Evolutionary conservation across 176 grass and related monocot genomes (phyloP).

Genomic region (Eleusine coracana): DNA sequence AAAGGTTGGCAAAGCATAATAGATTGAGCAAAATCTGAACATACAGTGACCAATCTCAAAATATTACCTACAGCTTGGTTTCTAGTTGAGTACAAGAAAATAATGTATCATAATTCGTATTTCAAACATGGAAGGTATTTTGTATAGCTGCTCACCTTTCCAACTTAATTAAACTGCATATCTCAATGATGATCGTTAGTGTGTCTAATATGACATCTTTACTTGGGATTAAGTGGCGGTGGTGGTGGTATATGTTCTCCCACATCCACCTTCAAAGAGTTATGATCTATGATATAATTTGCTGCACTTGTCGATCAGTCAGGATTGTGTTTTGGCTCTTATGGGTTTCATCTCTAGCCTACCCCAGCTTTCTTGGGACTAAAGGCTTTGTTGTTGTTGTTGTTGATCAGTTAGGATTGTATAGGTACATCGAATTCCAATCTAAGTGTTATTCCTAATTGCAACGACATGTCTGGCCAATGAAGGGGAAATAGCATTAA

Average conservation of each 20-base stretch:
- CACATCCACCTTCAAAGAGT: background rate
- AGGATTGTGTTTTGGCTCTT: background rate
- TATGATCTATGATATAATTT: background rate
- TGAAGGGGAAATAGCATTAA: background rate
- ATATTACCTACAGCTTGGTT: background rate
- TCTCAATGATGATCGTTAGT: conserved; percentile 9
- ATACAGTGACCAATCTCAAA: conserved; percentile 26
- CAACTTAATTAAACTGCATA: conserved; percentile 9
- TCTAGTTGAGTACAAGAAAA: conserved; percentile 23
- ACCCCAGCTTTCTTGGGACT: too few species aligned
- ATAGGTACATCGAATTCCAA: background rate
- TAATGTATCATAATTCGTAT: conserved; percentile 14
- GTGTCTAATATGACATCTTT: conserved; percentile 6
- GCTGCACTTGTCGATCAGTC: background rate
- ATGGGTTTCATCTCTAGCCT: too few species aligned
- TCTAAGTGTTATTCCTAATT: background rate
- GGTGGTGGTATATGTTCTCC: background rate
- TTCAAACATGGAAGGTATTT: conserved; percentile 16
- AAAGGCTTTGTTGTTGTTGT: background rate
- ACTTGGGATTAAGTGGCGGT: background rate
- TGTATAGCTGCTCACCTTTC: conserved; percentile 14
- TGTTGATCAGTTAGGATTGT: background rate
- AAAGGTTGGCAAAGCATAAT: conserved; percentile 8
- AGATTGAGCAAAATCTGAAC: conserved; percentile 19
- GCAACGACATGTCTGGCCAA: too few species aligned